Percentiles rank a stretch among this genome's conserved stretches.
phyloP scores from a whole-genome alignment of 2,329 filamentous ascomycete genomes.

The Ambrosiella xylebori region DNA sequence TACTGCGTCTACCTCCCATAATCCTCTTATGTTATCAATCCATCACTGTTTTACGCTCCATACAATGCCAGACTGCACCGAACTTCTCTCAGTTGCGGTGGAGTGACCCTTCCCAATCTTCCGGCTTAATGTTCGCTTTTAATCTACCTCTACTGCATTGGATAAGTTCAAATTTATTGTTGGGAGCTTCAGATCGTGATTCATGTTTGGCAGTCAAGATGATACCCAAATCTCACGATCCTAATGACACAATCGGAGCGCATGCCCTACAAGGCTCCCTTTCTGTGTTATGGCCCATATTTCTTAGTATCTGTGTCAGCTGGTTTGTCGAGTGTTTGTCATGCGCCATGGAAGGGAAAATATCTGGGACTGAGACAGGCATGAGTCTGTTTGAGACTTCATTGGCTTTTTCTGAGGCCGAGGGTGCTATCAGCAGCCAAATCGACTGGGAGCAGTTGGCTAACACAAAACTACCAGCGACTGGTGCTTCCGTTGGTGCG shows the following conservation, averaged over 20 bases:
- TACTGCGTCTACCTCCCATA: conserved; percentile 55
- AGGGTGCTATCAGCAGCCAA: conserved; percentile 68
- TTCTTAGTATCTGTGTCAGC: conserved; percentile 51
- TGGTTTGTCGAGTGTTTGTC: conserved; percentile 81
- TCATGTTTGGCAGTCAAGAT: conserved; percentile 65
- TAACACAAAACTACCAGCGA: conserved; percentile 31
- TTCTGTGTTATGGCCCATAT: conserved; percentile 57
- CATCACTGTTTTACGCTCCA: conserved; percentile 56
- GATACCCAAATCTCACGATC: conserved; percentile 31
- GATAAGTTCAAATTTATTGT: conserved; percentile 52
- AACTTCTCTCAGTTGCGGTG: conserved; percentile 53
- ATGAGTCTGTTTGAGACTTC: conserved; percentile 97
- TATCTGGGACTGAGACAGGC: conserved; percentile 67
- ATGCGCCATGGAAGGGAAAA: conserved; percentile 71
- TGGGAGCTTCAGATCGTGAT: conserved; percentile 54
- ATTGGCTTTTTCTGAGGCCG: conserved; percentile 86
- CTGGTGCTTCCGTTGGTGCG: conserved; percentile 15
- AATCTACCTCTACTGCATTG: conserved; percentile 54
- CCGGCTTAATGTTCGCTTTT: conserved; percentile 52
- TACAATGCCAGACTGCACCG: conserved; percentile 79
- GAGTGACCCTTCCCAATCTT: conserved; percentile 46
- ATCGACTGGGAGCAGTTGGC: conserved; percentile 48
- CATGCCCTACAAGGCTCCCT: conserved; percentile 54
- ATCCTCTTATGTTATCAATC: conserved; percentile 52
- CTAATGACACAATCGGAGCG: conserved; percentile 18